Base-by-base conservation (phyloP, 2,329 filamentous ascomycete species). In the Fusarium palustre region DNA sequence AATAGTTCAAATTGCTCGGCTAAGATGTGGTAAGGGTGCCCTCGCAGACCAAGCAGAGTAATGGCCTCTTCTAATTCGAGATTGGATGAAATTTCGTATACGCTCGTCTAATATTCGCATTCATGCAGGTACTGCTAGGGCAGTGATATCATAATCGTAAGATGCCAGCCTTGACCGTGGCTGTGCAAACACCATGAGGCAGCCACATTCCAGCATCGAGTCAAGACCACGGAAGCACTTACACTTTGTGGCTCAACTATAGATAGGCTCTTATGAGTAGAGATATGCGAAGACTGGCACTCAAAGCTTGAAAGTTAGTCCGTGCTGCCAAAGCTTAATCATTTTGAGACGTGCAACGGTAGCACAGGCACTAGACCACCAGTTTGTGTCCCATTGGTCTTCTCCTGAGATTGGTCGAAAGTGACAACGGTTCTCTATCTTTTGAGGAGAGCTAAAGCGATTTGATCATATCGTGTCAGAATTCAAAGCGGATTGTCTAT, bases 101-200 rank as follows among this genome's bases (percentile, higher is more conserved):
- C 1, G 7, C 22, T 39, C 24, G 48, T 13, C 43, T 20, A 47
- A 52, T 52, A 52, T 52, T 49, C 20, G 46, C 20, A 33, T 52
- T 33, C 12, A 41, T 22, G 20, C 47, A 25, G 34, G 42, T 13
- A 28, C 41, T 20, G 13, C 0, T 11, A 25, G 7, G 9, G 16
- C n/a, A 30, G 25, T 54, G 50, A 45, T 45, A 45, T 54, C 45
- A 52, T 33, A 20, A 41, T 56, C 33, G 28, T 41, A 31, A 52
- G 54, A 41, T 50, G 20, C 5, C 8, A 8, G 18, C 28, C 28
- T 30, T 12, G 9, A 16, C 20, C 11, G 45, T 56, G 54, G 54
- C 54, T 56, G 54, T 56, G 54, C 54, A 25, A 8, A 12, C 12
- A 24, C 13, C 11, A 13, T 4, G 24, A 11, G 34, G 7, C 7